phyloP scores from a whole-genome alignment of 225 moss, liverwort and hornwort species.

The Bryoerythrophyllum caledonicum region DNA sequence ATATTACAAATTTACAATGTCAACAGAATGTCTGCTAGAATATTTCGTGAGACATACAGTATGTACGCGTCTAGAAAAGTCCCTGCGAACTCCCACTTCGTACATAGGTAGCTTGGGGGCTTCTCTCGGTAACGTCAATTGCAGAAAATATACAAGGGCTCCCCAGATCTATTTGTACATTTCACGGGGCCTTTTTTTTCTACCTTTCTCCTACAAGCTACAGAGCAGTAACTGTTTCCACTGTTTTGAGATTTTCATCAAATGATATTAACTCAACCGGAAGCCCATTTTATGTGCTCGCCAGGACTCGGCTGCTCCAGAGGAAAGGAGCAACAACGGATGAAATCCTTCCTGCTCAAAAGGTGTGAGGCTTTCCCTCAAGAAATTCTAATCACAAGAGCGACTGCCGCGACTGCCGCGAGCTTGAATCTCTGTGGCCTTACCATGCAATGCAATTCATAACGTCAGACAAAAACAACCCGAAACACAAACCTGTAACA shows the following conservation, averaged over 20 bases:
- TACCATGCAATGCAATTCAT: background rate
- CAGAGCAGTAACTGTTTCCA: constrained; percentile 17
- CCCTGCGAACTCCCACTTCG: constrained; percentile 10
- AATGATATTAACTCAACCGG: background rate
- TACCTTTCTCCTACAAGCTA: constrained; percentile 3
- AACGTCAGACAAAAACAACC: constrained; percentile 10
- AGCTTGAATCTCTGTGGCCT: constrained; percentile 26
- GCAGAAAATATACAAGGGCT: background rate
- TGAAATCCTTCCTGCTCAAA: background rate
- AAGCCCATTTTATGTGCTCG: background rate
- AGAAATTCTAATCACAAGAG: constrained; percentile 5
- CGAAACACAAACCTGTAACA: background rate
- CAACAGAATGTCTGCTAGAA: constrained; percentile 1
- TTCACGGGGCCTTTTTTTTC: constrained; percentile 3
- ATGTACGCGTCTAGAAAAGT: constrained; percentile 5
- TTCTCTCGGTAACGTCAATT: background rate
- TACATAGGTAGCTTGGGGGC: constrained; percentile 25
- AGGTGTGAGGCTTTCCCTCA: constrained; percentile 1
- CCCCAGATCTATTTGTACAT: constrained; percentile 4
- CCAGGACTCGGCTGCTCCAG: background rate
- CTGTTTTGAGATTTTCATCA: background rate
- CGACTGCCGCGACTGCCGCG: constrained; percentile 10
- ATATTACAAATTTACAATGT: constrained; percentile 7
- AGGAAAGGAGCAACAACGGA: constrained; percentile 2
- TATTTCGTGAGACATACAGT: background rate